Evolutionary conservation across 768 basidiomycete genomes (phyloP).

Genomic region (Trametes maxima): DNA sequence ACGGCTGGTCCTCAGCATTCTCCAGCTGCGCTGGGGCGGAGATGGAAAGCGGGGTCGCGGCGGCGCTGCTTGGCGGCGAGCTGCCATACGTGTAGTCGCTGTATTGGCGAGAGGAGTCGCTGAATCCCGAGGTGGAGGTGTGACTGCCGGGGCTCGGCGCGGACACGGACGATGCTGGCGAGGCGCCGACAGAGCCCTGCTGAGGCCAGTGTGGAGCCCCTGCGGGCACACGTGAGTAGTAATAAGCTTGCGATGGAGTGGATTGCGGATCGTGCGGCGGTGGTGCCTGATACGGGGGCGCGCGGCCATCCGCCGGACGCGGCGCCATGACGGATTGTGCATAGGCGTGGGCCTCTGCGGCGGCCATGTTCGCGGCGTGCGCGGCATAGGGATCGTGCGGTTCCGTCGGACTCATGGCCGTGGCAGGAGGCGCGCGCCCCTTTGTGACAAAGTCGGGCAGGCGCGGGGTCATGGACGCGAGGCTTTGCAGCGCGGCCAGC

Average conservation of each 20-base stretch:
- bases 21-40: constrained; percentile 15
- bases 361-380: neutral
- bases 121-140: constrained; percentile 10
- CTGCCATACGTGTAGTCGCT: constrained; percentile 20
- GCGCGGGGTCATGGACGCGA: constrained; percentile 27
- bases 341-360: constrained; percentile 5
- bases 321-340: constrained; percentile 2
- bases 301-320: neutral
- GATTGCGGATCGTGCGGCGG: constrained; percentile 1
- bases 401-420: constrained; percentile 1
- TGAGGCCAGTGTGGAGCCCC: constrained; percentile 10
- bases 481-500: constrained; percentile 24
- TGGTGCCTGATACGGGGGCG: neutral
- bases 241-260: constrained; percentile 6
- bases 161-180: constrained; percentile 3
- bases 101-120: constrained; percentile 10
- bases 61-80: constrained; percentile 20
- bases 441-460: constrained; percentile 24
- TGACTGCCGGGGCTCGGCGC: constrained; percentile 19
- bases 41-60: constrained; percentile 20
- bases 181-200: constrained; percentile 1
- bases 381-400: constrained; percentile 2
- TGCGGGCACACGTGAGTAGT: constrained; percentile 5
- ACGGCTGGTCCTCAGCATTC: constrained; percentile 30
- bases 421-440: constrained; percentile 3